Percentiles rank a stretch among this genome's conserved stretches.
These are phyloP conservation scores for Udeniomyces megalosporus DNA, from an alignment of 768 basidiomycete genomes.

Conservation along the genomic window DNA sequence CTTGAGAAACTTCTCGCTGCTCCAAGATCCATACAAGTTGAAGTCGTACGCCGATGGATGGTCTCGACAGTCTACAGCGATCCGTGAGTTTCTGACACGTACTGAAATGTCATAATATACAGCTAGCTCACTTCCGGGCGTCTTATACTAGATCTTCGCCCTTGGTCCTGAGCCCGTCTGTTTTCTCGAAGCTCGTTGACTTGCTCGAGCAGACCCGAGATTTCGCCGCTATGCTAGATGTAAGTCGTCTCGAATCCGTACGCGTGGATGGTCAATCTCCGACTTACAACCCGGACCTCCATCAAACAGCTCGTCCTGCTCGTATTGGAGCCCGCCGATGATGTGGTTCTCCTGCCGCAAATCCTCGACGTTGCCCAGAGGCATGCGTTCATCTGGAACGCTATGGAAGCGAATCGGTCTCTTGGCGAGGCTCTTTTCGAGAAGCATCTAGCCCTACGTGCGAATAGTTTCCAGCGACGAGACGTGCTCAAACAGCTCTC, in stretches of 20 bases:
- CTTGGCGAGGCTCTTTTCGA: constrained; percentile 12
- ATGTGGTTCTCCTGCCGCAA: neutral
- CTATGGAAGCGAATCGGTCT: neutral
- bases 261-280: too few species aligned
- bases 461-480: neutral
- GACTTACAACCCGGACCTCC: too few species aligned
- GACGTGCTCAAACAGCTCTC: neutral
- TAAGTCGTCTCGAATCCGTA: too few species aligned
- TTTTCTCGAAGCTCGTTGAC: neutral
- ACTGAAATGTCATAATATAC: too few species aligned
- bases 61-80: neutral
- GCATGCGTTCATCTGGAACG: constrained; percentile 3
- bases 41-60: neutral
- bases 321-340: constrained; percentile 1
- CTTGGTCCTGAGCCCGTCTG: neutral
- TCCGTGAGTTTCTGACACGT: too few species aligned
- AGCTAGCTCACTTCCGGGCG: too few species aligned
- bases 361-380: constrained; percentile 4
- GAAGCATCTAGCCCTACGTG: constrained; percentile 1
- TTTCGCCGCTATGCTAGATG: constrained; percentile 7
- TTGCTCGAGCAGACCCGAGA: constrained; percentile 1
- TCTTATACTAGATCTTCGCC: too few species aligned
- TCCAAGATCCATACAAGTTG: neutral
- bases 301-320: constrained; percentile 8
- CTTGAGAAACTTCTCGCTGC: neutral